Conservation (phyloP, 352 stramenopile species). For the Saprolegnia parasitica region DNA sequence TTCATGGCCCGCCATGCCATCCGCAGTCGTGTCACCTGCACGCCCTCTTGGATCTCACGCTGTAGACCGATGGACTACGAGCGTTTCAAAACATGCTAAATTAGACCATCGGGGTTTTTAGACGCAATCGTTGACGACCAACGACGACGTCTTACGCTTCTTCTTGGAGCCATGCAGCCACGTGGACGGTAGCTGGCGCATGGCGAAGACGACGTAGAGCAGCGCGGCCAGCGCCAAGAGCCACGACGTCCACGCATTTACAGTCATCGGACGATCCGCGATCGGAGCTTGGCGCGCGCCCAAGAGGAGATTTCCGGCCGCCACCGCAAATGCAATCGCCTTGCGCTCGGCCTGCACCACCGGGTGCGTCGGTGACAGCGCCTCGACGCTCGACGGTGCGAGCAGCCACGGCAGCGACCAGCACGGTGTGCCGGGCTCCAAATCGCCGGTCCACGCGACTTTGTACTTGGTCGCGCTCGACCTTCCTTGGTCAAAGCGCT, state of each 20-base stretch:
- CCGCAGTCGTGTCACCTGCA: no score
- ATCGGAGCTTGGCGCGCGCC: background rate
- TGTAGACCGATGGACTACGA: no score
- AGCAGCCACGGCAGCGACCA: background rate
- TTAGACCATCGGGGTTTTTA: no score
- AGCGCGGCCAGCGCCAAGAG: background rate
- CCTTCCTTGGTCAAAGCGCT: constrained; percentile 3
- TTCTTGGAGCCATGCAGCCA: background rate
- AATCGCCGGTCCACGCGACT: background rate
- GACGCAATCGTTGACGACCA: background rate
- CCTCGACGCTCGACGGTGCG: background rate
- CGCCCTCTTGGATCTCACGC: no score
- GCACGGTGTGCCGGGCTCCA: background rate
- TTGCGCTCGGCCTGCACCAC: constrained; percentile 5
- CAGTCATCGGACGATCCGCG: background rate
- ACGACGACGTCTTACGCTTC: background rate
- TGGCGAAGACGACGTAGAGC: background rate
- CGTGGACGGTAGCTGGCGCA: background rate
- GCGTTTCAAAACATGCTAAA: no score
- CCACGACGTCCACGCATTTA: background rate
- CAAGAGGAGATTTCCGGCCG: background rate
- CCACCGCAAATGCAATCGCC: background rate
- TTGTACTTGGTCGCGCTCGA: background rate
- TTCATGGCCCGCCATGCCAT: no score
- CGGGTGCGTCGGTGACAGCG: constrained; percentile 3